Evolutionary conservation across 345 rosid genomes (phyloP), one percentile per base, ranked within the genome.

Genomic region (Corymbia maculata): DNA sequence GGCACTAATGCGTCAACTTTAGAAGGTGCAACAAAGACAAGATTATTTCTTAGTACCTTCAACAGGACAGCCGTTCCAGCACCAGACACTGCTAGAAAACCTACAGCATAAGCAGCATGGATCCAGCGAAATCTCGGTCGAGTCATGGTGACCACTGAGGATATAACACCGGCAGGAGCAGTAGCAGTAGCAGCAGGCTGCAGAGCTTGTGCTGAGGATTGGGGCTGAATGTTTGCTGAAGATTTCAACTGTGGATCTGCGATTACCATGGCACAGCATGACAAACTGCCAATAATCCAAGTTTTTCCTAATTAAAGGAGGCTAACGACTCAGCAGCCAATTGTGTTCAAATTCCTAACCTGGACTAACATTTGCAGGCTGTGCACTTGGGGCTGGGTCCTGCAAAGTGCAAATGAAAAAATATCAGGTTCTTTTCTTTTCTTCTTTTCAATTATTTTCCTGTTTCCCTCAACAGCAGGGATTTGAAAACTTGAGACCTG

Each of bases 351-450:
- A 86, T 87, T 66, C 21, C 88, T 68, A 90, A 98, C 99, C 98
- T 91, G 93, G 97, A 91, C 50, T 93, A 21, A 51, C 85, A 90
- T 89, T 90, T 64, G 94, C 85, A 87, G 95, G 88, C 90, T 95
- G 97, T 30, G 94, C 91, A 88, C 95, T 95, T 80, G 99, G 95
- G n/a, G 95, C 47, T 15, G 96, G 97, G 66, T 98, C 99, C 99
- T 98, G 89, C 85, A 89, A 92, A 89, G 51, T 49, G 87, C 86
- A 15, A 70, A 75, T 9, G n/a, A 44, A 75, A 52, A 52, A 28
- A 52, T 80, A 30, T 55, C 49, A 19, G 61, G 13, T 51, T 85
- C 87, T 85, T 52, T 19, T 85, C 66, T 52, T 85, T 52, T n/a
- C 82, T 19, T 36, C 82, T 75, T 75, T 75, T 19, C 49, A 75